Evolutionary conservation across 1,284 basidiomycete genomes (phyloP), one percentile per base, ranked within the genome.

Genomic region (Tilletia indica): DNA sequence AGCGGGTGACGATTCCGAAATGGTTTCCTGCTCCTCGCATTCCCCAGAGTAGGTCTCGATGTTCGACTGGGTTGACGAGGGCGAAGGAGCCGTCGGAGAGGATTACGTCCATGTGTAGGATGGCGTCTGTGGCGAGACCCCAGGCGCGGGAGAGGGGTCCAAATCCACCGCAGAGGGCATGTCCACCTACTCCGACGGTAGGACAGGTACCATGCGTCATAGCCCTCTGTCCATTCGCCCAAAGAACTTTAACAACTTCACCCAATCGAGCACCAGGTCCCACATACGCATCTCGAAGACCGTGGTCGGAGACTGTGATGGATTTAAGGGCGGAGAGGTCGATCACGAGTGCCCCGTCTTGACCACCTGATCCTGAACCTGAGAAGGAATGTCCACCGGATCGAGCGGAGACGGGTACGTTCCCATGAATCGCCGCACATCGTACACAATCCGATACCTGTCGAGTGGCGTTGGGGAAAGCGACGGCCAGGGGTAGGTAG

Each of bases 341-440:
- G 58, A 76, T 76, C 42, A 83, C 74, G 36, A 82, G 61, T 2
- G 80, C 77, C 16, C 82, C 80, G 63, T 82, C 80, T 74, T 73
- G 76, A 2, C 83, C 78, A 39, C 78, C 85, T 39, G 78, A 80
- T 11, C 80, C 78, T 68, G 64, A 78, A 4, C 79, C 78, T 11
- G 78, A 83, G 66, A 85, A 85, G 3, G 78, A 80, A 63, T 85
- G 85, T 2, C 85, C 85, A 4, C 85, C 85, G 25, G 80, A 79
- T 8, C 85, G 71, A 4, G 85, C 83, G 16, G 78, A 76, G 38
- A 85, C 80, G 38, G 80, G 72, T 11, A 68, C 61, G 36, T 76
- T 69, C 31, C 71, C 70, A 47, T 70, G 56, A 25, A 9, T 21
- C 6, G 73, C 69, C 61, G 77, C 84, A 71, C 84, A 85, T 0